Evolutionary conservation across 148 eudicot genomes (phyloP).

Genomic region (Fagopyrum homotropicum): DNA sequence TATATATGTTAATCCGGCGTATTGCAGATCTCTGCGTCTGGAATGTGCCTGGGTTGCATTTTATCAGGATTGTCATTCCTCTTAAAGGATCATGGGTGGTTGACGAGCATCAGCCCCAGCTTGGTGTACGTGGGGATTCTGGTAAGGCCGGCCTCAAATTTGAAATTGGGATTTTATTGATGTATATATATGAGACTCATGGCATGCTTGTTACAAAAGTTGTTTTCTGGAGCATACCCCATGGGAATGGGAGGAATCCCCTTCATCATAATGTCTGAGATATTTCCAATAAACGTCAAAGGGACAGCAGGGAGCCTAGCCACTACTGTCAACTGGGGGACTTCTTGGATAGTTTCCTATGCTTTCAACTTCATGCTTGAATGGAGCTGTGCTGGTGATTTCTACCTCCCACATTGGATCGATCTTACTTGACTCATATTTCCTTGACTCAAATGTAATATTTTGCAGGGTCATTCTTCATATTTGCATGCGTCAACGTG

Average conservation of each 20-base stretch:
- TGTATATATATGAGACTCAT: no score
- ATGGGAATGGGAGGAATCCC: constrained; percentile 35
- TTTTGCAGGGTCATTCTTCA: constrained; percentile 19
- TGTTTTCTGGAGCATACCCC: constrained; percentile 22
- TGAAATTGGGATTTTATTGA: neutral
- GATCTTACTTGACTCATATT: neutral
- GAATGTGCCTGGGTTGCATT: constrained; percentile 17
- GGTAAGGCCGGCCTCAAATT: constrained; percentile 6
- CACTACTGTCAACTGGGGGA: constrained; percentile 14
- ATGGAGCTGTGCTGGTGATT: constrained; percentile 17
- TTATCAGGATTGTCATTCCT: constrained; percentile 17
- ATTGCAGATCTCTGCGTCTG: constrained; percentile 16
- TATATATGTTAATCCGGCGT: neutral
- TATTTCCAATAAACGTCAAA: constrained; percentile 21
- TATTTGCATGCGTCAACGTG: constrained; percentile 15
- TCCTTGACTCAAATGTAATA: neutral
- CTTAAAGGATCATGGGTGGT: constrained; percentile 25
- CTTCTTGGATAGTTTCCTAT: constrained; percentile 19
- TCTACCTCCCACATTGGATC: no score
- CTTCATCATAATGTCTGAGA: constrained; percentile 27
- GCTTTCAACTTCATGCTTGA: constrained; percentile 21
- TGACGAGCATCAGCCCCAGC: constrained; percentile 19
- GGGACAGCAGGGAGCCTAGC: constrained; percentile 17
- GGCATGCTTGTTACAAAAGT: constrained; percentile 8
- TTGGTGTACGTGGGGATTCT: constrained; percentile 23